Percentiles rank a stretch among this genome's conserved stretches.
Evolutionary conservation across 2,329 filamentous ascomycete genomes (phyloP).

Genomic region (Xylariales sp.): DNA sequence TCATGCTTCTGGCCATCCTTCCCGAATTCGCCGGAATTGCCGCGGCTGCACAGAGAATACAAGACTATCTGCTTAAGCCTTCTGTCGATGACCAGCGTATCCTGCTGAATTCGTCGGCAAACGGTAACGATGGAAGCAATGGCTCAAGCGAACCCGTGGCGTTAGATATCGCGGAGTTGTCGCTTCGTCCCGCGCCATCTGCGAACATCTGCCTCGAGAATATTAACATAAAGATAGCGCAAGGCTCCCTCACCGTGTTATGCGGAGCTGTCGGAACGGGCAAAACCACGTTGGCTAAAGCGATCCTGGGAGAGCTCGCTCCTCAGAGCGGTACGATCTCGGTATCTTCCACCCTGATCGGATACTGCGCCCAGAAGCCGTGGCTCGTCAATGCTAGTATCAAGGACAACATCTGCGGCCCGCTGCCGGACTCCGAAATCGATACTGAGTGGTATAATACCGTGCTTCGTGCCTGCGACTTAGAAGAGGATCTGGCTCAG

Average conservation of each 20-base stretch:
- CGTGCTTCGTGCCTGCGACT: slow-evolving; percentile 19
- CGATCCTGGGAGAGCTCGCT: slow-evolving; percentile 15
- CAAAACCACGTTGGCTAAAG: slow-evolving; percentile 13
- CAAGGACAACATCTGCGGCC: slow-evolving; percentile 20
- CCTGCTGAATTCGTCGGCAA: neutral
- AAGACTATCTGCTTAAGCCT: slow-evolving; percentile 3
- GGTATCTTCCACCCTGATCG: slow-evolving; percentile 21
- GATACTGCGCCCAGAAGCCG: slow-evolving; percentile 30
- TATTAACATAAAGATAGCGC: neutral
- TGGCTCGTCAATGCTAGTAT: slow-evolving; percentile 32
- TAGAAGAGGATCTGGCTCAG: slow-evolving; percentile 16
- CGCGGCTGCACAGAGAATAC: neutral
- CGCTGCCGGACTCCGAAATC: slow-evolving; percentile 5
- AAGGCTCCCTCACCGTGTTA: slow-evolving; percentile 2
- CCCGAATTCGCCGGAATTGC: neutral
- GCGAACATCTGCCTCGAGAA: slow-evolving; percentile 1
- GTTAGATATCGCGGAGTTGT: too few species aligned
- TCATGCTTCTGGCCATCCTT: neutral
- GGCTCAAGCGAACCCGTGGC: too few species aligned
- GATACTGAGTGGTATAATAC: slow-evolving; percentile 22
- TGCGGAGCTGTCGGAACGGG: slow-evolving; percentile 4
- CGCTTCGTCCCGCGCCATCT: neutral
- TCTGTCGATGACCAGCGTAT: slow-evolving; percentile 2
- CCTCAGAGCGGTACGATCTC: slow-evolving; percentile 18
- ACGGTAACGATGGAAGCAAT: neutral